A percentile compares a stretch with the other conserved stretches of the same genome.
These are phyloP conservation scores for Colletotrichum spaethianum DNA, from an alignment of 2,329 filamentous ascomycete species.

Conservation along the genomic window DNA sequence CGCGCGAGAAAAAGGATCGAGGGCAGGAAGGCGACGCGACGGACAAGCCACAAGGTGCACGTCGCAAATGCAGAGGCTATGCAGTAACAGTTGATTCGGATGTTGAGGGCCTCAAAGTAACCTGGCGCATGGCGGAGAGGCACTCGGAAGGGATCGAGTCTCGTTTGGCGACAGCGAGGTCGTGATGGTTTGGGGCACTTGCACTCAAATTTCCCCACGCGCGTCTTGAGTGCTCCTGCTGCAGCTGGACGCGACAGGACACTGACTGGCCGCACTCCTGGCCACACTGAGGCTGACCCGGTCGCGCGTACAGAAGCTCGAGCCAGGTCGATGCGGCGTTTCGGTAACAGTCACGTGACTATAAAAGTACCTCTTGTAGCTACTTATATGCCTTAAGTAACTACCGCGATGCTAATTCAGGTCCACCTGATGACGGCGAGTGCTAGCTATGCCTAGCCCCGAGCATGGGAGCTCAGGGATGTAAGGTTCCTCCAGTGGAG, in stretches of 20 bases:
- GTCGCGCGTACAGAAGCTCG: conserved; percentile 7
- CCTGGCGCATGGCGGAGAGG: conserved; percentile 33
- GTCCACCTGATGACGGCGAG: neutral
- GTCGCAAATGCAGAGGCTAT: neutral
- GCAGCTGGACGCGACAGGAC: conserved; percentile 30
- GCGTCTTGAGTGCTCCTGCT: conserved; percentile 27
- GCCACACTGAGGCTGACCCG: conserved; percentile 18
- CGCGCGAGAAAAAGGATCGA: conserved; percentile 12
- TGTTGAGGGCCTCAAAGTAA: conserved; percentile 11
- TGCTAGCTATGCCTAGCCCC: neutral
- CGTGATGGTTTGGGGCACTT: neutral
- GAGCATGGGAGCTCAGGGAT: neutral
- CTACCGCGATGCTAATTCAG: too few species aligned
- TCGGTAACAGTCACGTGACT: neutral
- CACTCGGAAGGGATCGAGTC: conserved; percentile 21
- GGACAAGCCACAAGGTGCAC: neutral
- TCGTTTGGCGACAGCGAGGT: conserved; percentile 26
- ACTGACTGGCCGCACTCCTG: conserved; percentile 11
- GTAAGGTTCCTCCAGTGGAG: neutral
- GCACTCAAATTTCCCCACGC: conserved; percentile 26
- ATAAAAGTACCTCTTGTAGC: too few species aligned
- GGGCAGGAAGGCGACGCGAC: neutral
- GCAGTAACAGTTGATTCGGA: neutral
- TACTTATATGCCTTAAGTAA: too few species aligned
- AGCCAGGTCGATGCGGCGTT: neutral